These are phyloP conservation scores for Botrytis medusae DNA, from an alignment of 2,329 filamentous ascomycete genomes.

Conservation along the genomic window DNA sequence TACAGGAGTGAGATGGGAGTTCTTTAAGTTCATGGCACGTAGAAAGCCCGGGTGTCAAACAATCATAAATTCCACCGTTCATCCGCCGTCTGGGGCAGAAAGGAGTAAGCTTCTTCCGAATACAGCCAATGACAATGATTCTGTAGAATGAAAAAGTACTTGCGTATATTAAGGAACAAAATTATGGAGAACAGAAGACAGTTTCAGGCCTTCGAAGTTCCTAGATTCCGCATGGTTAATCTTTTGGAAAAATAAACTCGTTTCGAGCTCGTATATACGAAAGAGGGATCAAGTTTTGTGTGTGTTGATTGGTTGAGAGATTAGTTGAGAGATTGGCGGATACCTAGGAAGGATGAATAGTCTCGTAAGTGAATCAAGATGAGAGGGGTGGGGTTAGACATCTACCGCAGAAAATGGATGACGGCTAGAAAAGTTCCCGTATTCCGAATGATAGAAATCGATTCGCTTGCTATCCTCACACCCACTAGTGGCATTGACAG, in stretches of 20 bases:
- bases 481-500: background rate
- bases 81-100: background rate
- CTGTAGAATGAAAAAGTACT: background rate
- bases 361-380: background rate
- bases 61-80: background rate
- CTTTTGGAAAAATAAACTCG: background rate
- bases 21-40: background rate
- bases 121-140: background rate
- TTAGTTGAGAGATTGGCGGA: background rate
- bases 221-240: background rate
- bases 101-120: constrained; percentile 6
- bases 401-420: background rate
- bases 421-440: constrained; percentile 7
- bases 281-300: background rate
- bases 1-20: background rate
- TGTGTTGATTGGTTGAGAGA: background rate
- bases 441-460: background rate
- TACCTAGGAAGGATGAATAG: background rate
- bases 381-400: background rate
- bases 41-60: background rate
- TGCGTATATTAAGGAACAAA: background rate
- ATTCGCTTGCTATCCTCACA: background rate
- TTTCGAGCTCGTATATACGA: background rate
- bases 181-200: background rate
- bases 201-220: background rate